phyloP scores from a whole-genome alignment of 192 early-diverging fungal genomes.

The Haplosporangium gracile region DNA sequence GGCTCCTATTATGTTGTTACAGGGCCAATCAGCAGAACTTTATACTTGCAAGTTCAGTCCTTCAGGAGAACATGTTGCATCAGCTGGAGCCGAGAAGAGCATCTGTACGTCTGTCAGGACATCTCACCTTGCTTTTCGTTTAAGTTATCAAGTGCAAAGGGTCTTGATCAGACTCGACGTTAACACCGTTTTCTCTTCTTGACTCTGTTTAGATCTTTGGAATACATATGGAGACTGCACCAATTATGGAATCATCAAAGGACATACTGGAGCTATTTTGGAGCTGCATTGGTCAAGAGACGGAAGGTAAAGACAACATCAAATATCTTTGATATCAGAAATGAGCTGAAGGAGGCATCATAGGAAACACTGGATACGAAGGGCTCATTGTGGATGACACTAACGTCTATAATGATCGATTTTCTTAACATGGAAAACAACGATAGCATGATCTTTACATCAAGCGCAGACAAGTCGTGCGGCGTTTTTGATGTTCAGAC shows the following conservation, averaged over 20 bases:
- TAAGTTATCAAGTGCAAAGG: background rate
- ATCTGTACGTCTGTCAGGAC: constrained; percentile 72
- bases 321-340: background rate
- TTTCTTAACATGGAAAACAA: background rate
- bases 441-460: constrained; percentile 80
- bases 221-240: constrained; percentile 90
- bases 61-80: constrained; percentile 86
- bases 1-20: constrained; percentile 42
- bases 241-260: constrained; percentile 91
- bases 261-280: constrained; percentile 86
- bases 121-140: too few relatives aligned
- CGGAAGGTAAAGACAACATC: constrained; percentile 61
- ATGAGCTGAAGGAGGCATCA: too few relatives aligned
- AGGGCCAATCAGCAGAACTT: constrained; percentile 77
- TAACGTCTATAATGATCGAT: background rate
- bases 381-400: too few relatives aligned
- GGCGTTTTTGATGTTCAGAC: constrained; percentile 88
- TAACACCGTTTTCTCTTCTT: background rate
- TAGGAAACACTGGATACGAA: background rate
- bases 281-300: constrained; percentile 94
- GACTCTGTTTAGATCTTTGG: constrained; percentile 79
- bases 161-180: background rate
- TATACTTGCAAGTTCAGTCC: constrained; percentile 89
- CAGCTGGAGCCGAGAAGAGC: constrained; percentile 83
- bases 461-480: constrained; percentile 85